Evolutionary conservation across 352 stramenopile genomes (phyloP), one percentile per base, ranked within the genome.

Genomic region (Pythium phragmitis): DNA sequence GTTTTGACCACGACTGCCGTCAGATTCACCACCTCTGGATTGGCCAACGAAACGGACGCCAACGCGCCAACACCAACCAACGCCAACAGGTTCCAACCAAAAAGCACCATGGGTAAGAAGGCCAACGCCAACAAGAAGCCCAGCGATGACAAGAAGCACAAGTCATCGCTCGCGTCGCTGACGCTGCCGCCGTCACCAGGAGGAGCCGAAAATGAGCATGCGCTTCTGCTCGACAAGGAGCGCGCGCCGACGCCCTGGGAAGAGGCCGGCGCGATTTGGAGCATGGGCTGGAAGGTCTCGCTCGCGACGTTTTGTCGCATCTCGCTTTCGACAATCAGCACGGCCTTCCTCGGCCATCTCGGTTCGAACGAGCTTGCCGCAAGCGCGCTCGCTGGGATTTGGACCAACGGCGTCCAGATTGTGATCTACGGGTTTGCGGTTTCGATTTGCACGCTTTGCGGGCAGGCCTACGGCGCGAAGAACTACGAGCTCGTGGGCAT

Each of bases 281-380:
- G 67, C 62, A 92, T 94, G 85, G 85, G 80, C 53, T 94, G 81
- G 83, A 86, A 91, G 60, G 85, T 94, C 48, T 90, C 79, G 54
- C 70, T 94, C 47, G 74, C 85, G n/a, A 94, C 82, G 9, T 88
- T 94, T 60, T 91, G 81, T 65, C 83, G 83, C 43, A 89, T 91
- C 66, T 87, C 81, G 51, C 72, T 92, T 19, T 82, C 81, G 28
- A 89, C 85, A 37, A 94, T 94, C 70, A 87, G 75, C 60, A 87
- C 82, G 16, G 82, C 81, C 21, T 94, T 94, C 46, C 73, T 94
- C 7, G 86, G 86, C 9, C 79, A 89, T 63, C 63, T 94, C 51
- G 86, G 83, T 59, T 88, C 78, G 33, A 80, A 79, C 52, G 86
- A 92, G 49, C 72, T 94, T 13, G 86, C 86, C 1, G 83, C 81